These are phyloP conservation scores for Diaporthe sp. DNA, from an alignment of 2,329 filamentous ascomycete species.

Conservation along the genomic window DNA sequence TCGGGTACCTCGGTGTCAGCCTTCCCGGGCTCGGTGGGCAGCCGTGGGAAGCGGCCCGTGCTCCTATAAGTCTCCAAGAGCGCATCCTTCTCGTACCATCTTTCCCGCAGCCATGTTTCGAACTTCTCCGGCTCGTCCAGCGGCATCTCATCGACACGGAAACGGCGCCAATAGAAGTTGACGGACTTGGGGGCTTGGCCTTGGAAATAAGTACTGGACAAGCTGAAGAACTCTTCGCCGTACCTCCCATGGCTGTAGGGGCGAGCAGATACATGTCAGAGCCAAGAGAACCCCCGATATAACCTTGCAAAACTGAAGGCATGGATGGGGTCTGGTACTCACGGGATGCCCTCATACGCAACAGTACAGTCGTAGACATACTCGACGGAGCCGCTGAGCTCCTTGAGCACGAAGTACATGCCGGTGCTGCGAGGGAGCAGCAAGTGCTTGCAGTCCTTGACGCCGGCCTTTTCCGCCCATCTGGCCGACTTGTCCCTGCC, in stretches of 20 bases:
- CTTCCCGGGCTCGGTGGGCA: conserved; percentile 59
- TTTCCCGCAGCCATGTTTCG: conserved; percentile 84
- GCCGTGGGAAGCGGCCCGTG: conserved; percentile 84
- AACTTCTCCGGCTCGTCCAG: conserved; percentile 81
- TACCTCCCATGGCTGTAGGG: conserved; percentile 76
- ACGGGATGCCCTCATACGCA: conserved; percentile 94
- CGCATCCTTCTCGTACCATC: conserved; percentile 94
- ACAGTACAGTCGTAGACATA: conserved; percentile 95
- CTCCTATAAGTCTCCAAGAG: conserved; percentile 85
- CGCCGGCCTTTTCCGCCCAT: conserved; percentile 82
- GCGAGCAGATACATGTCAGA: not conserved
- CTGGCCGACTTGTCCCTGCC: conserved; percentile 77
- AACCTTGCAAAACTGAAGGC: too few species aligned
- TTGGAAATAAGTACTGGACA: conserved; percentile 88
- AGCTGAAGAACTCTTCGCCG: conserved; percentile 91
- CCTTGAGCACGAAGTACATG: conserved; percentile 81
- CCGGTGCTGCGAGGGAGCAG: conserved; percentile 86
- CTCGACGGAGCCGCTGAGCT: conserved; percentile 80
- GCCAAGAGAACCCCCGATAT: conserved; percentile 3
- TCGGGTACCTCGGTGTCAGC: conserved; percentile 47
- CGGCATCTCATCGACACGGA: conserved; percentile 84
- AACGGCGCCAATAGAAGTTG: conserved; percentile 96
- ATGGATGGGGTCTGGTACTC: conserved; percentile 61
- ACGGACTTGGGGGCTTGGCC: conserved; percentile 93
- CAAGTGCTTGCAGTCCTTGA: conserved; percentile 79